A percentile compares a stretch with the other conserved stretches of the same genome.
These are phyloP conservation scores for Ceratorhiza oryzae-sativae DNA, from an alignment of 1,284 basidiomycete genomes.

Conservation along the genomic window DNA sequence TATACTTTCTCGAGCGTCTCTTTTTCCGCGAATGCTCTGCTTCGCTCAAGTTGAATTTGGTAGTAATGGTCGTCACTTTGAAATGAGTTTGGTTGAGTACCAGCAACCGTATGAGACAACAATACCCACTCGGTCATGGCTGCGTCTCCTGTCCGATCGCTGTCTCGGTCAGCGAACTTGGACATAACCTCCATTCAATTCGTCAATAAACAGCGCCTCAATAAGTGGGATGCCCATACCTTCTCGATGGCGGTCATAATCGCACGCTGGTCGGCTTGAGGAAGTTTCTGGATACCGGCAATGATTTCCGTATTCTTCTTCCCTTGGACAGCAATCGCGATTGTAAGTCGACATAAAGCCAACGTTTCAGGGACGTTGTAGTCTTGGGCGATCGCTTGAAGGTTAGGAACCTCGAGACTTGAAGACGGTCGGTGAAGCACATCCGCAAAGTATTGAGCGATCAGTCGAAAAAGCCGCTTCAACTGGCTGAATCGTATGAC, in stretches of 20 bases:
- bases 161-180: conserved; percentile 60
- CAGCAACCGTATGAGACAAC: background rate
- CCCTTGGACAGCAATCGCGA: conserved; percentile 92
- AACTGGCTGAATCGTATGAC: conserved; percentile 83
- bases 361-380: conserved; percentile 69
- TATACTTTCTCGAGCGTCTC: conserved; percentile 82
- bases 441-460: conserved; percentile 86
- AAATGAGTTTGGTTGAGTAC: background rate
- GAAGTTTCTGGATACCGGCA: conserved; percentile 80
- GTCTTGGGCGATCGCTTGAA: conserved; percentile 83
- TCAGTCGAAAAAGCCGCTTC: conserved; percentile 84
- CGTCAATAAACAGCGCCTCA: background rate
- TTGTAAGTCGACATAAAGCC: conserved; percentile 81
- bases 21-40: conserved; percentile 76
- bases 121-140: conserved; percentile 76
- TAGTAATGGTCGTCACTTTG: conserved; percentile 84
- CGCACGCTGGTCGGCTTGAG: conserved; percentile 79
- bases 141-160: conserved; percentile 53
- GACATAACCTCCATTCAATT: conserved; percentile 68
- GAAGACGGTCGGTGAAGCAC: conserved; percentile 76
- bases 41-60: conserved; percentile 78
- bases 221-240: conserved; percentile 54
- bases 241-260: conserved; percentile 88
- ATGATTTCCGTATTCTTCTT: conserved; percentile 84
- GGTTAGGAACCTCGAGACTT: conserved; percentile 77